phyloP scores from a whole-genome alignment of 768 basidiomycete genomes.

The Porphyrellus cyaneotinctus region DNA sequence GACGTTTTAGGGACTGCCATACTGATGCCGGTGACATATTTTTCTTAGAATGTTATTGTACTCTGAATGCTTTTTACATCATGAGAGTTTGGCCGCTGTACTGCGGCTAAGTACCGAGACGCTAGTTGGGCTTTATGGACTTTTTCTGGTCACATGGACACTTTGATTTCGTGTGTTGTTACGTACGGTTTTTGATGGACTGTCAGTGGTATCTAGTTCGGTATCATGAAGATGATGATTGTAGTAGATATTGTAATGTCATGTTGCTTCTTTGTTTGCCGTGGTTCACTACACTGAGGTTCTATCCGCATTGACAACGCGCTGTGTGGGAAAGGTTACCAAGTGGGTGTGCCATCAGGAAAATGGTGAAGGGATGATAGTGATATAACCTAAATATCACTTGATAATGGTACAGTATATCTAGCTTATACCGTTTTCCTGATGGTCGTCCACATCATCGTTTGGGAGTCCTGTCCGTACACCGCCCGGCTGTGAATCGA shows the following conservation, averaged over 20 bases:
- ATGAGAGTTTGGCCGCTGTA: neutral
- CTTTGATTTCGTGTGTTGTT: neutral
- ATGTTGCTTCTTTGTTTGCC: neutral
- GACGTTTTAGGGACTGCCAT: neutral
- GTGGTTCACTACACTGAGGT: neutral
- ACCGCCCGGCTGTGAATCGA: no score
- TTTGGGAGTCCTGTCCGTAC: neutral
- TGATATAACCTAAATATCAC: no score
- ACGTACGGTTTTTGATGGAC: constrained; percentile 10
- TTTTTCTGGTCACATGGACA: constrained; percentile 1
- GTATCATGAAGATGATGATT: no score
- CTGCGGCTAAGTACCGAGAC: neutral
- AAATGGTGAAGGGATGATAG: no score
- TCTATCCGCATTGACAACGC: neutral
- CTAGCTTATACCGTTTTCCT: no score
- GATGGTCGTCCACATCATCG: neutral
- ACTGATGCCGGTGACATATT: constrained; percentile 3
- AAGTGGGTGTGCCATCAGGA: no score
- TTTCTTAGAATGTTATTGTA: neutral
- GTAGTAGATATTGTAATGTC: no score
- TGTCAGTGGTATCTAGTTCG: neutral
- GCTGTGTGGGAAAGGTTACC: no score
- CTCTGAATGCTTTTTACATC: neutral
- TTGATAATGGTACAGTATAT: no score
- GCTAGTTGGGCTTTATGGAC: constrained; percentile 2